These are phyloP conservation scores for Pinguiococcus pyrenoidosus DNA, from an alignment of 108 stramenopile species.

Conservation along the genomic window DNA sequence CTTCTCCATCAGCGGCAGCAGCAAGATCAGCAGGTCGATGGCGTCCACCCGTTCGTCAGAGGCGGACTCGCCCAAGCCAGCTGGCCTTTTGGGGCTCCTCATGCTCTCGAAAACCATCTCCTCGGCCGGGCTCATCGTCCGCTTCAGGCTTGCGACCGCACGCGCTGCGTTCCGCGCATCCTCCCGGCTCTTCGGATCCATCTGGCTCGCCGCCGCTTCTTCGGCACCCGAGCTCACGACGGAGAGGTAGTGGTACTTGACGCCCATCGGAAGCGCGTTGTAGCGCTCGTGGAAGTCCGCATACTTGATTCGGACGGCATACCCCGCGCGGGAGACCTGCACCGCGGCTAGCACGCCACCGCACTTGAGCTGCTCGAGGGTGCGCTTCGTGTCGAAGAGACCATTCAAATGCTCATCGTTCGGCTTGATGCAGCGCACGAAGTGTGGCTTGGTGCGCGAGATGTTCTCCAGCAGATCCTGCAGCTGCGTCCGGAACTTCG, in stretches of 20 bases:
- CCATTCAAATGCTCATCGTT: constrained; percentile 58
- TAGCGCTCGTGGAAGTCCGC: constrained; percentile 6
- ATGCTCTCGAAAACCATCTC: background rate
- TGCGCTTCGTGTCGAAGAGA: constrained; percentile 40
- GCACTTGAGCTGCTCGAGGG: constrained; percentile 9
- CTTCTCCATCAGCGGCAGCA: too few species aligned
- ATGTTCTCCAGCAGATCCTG: constrained; percentile 8
- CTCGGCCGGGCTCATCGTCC: background rate
- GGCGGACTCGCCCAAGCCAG: constrained; percentile 1
- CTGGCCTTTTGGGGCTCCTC: too few species aligned
- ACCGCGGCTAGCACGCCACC: constrained; percentile 41
- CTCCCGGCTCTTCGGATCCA: too few species aligned
- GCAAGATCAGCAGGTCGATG: too few species aligned
- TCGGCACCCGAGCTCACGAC: too few species aligned
- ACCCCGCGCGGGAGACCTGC: constrained; percentile 52
- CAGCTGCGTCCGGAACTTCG: constrained; percentile 6
- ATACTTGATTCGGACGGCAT: constrained; percentile 42
- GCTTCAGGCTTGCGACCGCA: background rate
- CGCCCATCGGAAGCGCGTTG: too few species aligned
- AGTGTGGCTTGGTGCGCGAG: constrained; percentile 24
- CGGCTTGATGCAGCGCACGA: constrained; percentile 44
- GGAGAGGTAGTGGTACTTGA: too few species aligned
- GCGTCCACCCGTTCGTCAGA: too few species aligned
- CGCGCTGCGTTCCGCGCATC: too few species aligned
- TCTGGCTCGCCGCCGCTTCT: too few species aligned